Percentiles rank a stretch among this genome's conserved stretches.
Conservation (phyloP, 2,329 filamentous ascomycete species). For the Fusarium annulatum region DNA sequence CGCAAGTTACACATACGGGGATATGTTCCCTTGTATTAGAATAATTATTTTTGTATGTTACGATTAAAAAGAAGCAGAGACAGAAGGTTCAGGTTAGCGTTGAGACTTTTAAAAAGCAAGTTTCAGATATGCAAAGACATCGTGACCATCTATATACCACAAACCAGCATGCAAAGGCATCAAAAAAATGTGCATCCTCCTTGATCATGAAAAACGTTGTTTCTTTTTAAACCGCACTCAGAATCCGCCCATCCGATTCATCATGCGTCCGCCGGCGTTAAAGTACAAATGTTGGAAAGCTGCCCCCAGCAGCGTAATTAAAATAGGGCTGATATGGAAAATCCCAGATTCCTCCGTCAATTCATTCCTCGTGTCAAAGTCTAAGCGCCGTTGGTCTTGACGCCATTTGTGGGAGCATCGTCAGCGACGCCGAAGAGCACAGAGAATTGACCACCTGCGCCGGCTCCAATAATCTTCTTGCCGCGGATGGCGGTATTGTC, state of each 20-base stretch:
- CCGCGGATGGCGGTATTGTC: constrained; percentile 86
- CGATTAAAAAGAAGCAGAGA: constrained; percentile 15
- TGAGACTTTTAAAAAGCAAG: constrained; percentile 7
- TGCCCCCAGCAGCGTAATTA: constrained; percentile 25
- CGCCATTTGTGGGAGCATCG: constrained; percentile 48
- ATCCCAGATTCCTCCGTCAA: constrained; percentile 15
- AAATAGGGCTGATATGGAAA: constrained; percentile 25
- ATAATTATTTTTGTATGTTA: constrained; percentile 35
- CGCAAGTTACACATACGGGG: constrained; percentile 3
- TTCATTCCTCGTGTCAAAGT: constrained; percentile 19
- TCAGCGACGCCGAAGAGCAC: constrained; percentile 64
- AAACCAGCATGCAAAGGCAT: constrained; percentile 12
- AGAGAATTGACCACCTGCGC: constrained; percentile 88
- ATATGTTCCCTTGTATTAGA: constrained; percentile 27
- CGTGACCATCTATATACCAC: constrained; percentile 35
- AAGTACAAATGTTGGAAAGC: constrained; percentile 30
- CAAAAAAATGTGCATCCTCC: constrained; percentile 10
- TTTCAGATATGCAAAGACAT: constrained; percentile 35
- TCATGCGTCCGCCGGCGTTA: constrained; percentile 16
- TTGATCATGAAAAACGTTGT: constrained; percentile 21
- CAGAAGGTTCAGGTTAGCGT: constrained; percentile 6
- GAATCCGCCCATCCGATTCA: constrained; percentile 35
- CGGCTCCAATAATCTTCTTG: constrained; percentile 80
- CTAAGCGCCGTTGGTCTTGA: constrained; percentile 38
- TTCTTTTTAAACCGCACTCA: constrained; percentile 13